Base-by-base conservation (phyloP, 1,139 yeast genomes). In the Kodamaea ohmeri region DNA sequence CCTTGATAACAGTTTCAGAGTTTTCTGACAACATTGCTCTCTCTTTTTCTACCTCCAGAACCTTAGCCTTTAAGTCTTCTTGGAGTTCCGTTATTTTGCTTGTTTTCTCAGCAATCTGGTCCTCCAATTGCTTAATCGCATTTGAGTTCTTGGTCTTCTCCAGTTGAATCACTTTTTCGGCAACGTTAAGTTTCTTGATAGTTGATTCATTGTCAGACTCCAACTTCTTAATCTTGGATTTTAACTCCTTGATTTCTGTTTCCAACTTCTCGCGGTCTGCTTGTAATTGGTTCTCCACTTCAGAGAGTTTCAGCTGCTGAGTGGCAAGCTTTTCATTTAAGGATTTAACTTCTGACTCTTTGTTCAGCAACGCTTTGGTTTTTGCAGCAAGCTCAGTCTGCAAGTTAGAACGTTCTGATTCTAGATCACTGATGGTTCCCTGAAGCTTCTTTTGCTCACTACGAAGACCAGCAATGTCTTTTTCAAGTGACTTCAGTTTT, bases 11-110 rank as follows among this genome's bases (percentile, higher is more conserved):
- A 1, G 75, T 61, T 37, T 74, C 78, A 1, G 83, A 76, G 38
- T 61, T 73, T 44, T 73, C 71, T 42, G 66, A 69, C 15, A 73
- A 50, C 52, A 72, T 57, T 8, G 59, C 63, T 36, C 81, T 57
- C 49, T 78, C 83, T 29, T 61, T 65, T 41, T 76, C 81, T 39
- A 78, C 67, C 34, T 71, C 80, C 35, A 60, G 49, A 0, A 51
- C 50, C 43, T 70, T 76, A 12, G 52, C 54, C 12, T 47, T 48
- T 35, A 66, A 49, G 4, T 61, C 60, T 2, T 36, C 30, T 29
- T 53, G 47, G 14, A 50, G 46, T 3, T 19, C 37, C 1, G 21
- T 12, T 12, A 50, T 47, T 29, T 43, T 35, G 9, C 16, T 16
- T 11, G 43, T 43, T n/a, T 43, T 43, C 5, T 47, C 50, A 4